A percentile compares a stretch with the other conserved stretches of the same genome.
These are phyloP conservation scores for Nicotiana knightiana DNA, from an alignment of 257 asterid genomes.

Conservation along the genomic window DNA sequence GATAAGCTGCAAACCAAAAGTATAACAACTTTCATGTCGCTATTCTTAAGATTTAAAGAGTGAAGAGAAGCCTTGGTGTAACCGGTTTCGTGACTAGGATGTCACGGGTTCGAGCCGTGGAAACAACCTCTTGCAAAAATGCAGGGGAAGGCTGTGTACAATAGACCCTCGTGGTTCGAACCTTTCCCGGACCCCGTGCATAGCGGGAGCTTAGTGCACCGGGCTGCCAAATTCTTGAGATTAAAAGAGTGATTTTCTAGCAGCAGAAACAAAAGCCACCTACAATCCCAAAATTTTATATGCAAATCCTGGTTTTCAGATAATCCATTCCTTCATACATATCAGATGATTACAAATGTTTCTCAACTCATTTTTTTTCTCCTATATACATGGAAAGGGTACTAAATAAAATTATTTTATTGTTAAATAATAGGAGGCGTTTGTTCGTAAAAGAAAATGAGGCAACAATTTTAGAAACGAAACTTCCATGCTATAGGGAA, in stretches of 20 bases:
- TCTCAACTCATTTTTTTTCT: background rate
- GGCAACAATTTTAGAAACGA: background rate
- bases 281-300: background rate
- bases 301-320: too few relatives aligned
- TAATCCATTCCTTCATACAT: too few relatives aligned
- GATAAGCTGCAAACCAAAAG: slow-evolving; percentile 46
- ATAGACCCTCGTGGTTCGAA: too few relatives aligned
- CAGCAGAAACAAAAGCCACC: background rate
- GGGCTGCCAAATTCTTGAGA: background rate
- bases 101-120: too few relatives aligned
- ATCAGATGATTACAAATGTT: background rate
- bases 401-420: too few relatives aligned
- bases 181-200: too few relatives aligned
- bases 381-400: background rate
- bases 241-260: background rate
- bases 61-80: background rate
- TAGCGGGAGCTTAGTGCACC: too few relatives aligned
- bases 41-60: background rate
- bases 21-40: background rate
- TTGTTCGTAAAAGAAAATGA: background rate
- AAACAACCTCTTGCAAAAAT: too few relatives aligned
- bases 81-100: too few relatives aligned
- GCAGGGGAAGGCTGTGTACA: too few relatives aligned
- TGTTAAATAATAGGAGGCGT: background rate
- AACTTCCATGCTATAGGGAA: background rate